Evolutionary conservation across 768 basidiomycete genomes (phyloP).

Genomic region (Omphalotus guepiniiformis): DNA sequence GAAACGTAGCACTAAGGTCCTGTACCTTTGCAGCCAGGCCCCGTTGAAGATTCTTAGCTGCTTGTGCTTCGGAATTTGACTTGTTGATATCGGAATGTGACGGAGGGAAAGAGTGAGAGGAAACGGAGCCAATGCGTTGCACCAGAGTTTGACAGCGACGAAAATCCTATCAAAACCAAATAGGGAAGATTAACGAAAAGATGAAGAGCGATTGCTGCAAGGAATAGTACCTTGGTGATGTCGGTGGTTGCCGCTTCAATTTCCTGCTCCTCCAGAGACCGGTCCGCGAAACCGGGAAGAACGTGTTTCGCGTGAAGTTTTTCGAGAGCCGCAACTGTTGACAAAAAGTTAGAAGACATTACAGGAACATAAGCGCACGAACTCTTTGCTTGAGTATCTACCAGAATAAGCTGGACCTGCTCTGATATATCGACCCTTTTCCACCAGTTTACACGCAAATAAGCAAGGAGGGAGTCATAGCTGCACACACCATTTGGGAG

Average conservation of each 20-base stretch:
- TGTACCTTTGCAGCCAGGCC: slow-evolving; percentile 96
- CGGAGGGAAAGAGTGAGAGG: slow-evolving; percentile 64
- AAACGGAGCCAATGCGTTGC: slow-evolving; percentile 62
- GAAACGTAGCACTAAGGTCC: slow-evolving; percentile 84
- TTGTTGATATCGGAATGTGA: slow-evolving; percentile 34
- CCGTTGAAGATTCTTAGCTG: slow-evolving; percentile 92
- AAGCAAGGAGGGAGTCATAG: no score
- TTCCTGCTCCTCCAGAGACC: slow-evolving; percentile 88
- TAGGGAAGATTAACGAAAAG: slow-evolving; percentile 30
- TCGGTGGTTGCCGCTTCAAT: slow-evolving; percentile 83
- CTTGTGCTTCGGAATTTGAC: slow-evolving; percentile 48
- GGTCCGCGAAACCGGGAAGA: slow-evolving; percentile 95
- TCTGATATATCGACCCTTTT: slow-evolving; percentile 89
- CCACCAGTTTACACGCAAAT: slow-evolving; percentile 15
- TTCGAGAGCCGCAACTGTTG: slow-evolving; percentile 87
- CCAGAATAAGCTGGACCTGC: slow-evolving; percentile 79
- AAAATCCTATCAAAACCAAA: slow-evolving; percentile 51
- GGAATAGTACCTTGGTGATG: slow-evolving; percentile 72
- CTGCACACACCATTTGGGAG: slow-evolving; percentile 76
- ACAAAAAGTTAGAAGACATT: slow-evolving; percentile 14
- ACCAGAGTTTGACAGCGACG: slow-evolving; percentile 62
- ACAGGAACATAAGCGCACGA: slow-evolving; percentile 15
- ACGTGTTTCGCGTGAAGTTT: slow-evolving; percentile 95
- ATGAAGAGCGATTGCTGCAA: slow-evolving; percentile 20
- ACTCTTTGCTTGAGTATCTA: slow-evolving; percentile 74